Evolutionary conservation across 2,329 filamentous ascomycete species (phyloP).

Genomic region (Drechslerella stenobrocha): DNA sequence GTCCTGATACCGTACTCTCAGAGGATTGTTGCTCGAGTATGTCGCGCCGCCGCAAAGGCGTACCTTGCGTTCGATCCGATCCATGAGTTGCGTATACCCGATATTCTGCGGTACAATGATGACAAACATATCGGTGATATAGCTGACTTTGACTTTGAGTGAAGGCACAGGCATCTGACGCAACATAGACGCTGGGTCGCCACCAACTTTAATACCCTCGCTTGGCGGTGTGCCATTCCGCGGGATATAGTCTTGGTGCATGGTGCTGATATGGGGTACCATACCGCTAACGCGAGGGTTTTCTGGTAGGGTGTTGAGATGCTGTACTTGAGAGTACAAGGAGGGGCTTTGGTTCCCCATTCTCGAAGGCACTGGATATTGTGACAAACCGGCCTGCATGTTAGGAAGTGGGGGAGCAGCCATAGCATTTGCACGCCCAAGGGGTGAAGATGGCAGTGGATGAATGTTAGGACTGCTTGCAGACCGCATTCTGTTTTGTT

Average conservation of each 20-base stretch:
- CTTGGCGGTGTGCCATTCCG: conserved; percentile 32
- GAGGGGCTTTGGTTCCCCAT: conserved; percentile 35
- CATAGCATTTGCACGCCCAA: conserved; percentile 52
- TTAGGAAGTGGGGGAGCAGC: conserved; percentile 62
- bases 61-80: conserved; percentile 94
- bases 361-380: conserved; percentile 28
- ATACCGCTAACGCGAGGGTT: conserved; percentile 47
- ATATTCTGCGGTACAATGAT: conserved; percentile 97
- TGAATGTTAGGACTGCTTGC: conserved; percentile 96
- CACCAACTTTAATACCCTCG: conserved; percentile 25
- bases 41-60: conserved; percentile 71
- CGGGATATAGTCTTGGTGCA: conserved; percentile 53
- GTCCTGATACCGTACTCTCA: conserved; percentile 87
- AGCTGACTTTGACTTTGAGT: conserved; percentile 93
- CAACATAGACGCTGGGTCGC: conserved; percentile 10
- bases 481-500: conserved; percentile 77
- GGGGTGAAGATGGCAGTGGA: conserved; percentile 66
- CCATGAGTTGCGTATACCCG: conserved; percentile 86
- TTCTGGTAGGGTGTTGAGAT: conserved; percentile 39
- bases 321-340: conserved; percentile 35
- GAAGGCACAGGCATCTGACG: conserved; percentile 60
- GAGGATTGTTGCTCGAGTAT: conserved; percentile 70
- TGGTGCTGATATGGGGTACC: conserved; percentile 54
- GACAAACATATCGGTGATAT: conserved; percentile 66
- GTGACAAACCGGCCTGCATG: conserved; percentile 15